Base-by-base conservation (phyloP, 768 basidiomycete genomes). In the Amyloporia xantha region DNA sequence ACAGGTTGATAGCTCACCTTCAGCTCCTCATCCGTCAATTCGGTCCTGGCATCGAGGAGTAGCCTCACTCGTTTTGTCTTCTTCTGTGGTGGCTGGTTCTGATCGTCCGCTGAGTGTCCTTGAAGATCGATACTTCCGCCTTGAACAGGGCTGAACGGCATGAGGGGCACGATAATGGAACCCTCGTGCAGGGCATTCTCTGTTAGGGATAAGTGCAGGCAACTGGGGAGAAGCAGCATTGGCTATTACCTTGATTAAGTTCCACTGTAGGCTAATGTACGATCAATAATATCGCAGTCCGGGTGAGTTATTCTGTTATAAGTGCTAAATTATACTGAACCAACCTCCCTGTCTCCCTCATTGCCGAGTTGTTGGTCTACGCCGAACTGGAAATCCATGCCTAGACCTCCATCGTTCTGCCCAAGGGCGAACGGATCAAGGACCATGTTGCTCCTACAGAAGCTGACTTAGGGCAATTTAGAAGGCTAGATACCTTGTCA, bases 1-100 rank as follows among this genome's bases (percentile, higher is more conserved):
- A n/a, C n/a, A n/a, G n/a, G n/a, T n/a, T n/a, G n/a, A n/a, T n/a
- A n/a, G 23, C 62, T 52, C 49, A 80, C 90, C 71, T 83, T 85
- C 38, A 92, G 69, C 65, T 92, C 87, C 3, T 86, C 83, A 50
- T 91, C 86, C 4, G 88, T 87, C 30, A 92, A 67, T 60, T 92
- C 90, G 4, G 81, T 92, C 51, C 86, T 74, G 4, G 74, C 66
- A 62, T 92, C 90, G 5, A 91, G 63, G 3, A 86, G 66, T 36
- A 82, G 61, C 39, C 81, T 73, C 9, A 75, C 56, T 2, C 70
- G 69, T 52, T 77, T 84, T 48, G 71, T 63, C 59, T 78, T 86
- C 57, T 48, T 59, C 33, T 44, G 48, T 4, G 24, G 36, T 21
- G 47, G 46, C 21, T 47, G 38, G 20, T 44, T 47, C 47, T 44